Conservation (phyloP, 257 asterid species). For the Solanum tacnaense region DNA sequence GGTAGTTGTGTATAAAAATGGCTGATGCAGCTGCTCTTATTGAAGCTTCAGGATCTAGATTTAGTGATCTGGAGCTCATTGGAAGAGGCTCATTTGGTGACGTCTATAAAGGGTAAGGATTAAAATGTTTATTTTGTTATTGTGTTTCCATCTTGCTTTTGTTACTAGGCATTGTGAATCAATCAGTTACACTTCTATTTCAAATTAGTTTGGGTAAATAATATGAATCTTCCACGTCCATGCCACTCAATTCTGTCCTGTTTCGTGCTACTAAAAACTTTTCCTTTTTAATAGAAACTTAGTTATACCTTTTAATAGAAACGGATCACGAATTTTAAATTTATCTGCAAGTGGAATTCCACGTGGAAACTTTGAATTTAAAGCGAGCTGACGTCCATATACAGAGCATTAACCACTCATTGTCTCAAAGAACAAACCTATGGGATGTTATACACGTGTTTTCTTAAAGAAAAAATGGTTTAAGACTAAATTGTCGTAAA, state of each 20-base stretch:
- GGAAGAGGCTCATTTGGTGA: constrained; percentile 98
- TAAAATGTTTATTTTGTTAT: neutral
- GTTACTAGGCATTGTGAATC: neutral
- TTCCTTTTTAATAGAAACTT: neutral
- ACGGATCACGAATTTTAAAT: neutral
- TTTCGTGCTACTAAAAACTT: neutral
- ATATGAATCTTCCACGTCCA: neutral
- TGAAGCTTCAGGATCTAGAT: constrained; percentile 85
- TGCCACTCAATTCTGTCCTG: neutral
- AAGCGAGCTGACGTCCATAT: neutral
- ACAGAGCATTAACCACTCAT: neutral
- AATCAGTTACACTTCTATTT: neutral
- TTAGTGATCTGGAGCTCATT: constrained; percentile 79
- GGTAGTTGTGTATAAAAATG: constrained; percentile 21
- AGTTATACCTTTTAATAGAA: neutral
- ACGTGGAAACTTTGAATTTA: neutral
- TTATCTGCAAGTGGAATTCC: neutral
- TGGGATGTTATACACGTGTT: neutral
- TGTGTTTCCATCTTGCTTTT: neutral
- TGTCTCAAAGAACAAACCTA: neutral
- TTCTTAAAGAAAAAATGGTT: neutral
- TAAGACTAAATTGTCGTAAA: neutral
- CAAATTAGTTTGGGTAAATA: neutral
- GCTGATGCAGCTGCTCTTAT: constrained; percentile 66
- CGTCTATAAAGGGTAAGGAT: constrained; percentile 82